phyloP scores from a whole-genome alignment of 2,329 filamentous ascomycete genomes.

The Microcyclospora tardicrescens region DNA sequence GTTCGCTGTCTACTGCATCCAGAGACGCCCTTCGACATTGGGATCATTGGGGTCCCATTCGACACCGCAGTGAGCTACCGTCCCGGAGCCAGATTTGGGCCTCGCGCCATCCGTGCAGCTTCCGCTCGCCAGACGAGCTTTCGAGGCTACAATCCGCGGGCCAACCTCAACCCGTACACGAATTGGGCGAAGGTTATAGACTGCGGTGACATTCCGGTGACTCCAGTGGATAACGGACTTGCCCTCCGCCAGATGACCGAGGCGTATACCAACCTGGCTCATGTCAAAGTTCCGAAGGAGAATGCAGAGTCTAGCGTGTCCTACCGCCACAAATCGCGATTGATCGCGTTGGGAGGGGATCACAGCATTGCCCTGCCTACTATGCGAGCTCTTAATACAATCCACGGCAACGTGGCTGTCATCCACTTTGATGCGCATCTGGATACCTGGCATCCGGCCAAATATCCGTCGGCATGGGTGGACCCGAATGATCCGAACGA shows the following conservation, averaged over 20 bases:
- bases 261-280: conserved; percentile 58
- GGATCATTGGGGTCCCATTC: conserved; percentile 37
- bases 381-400: conserved; percentile 34
- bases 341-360: conserved; percentile 38
- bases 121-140: conserved; percentile 69
- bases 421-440: conserved; percentile 51
- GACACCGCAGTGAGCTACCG: conserved; percentile 37
- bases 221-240: conserved; percentile 72
- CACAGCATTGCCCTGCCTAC: conserved; percentile 39
- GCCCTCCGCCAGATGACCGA: conserved; percentile 74
- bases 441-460: conserved; percentile 72
- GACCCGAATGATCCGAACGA: conserved; percentile 37
- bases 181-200: conserved; percentile 70
- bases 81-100: conserved; percentile 57
- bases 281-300: conserved; percentile 24
- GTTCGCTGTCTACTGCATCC: conserved; percentile 36
- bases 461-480: conserved; percentile 67
- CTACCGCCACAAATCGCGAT: conserved; percentile 33
- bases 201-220: conserved; percentile 82
- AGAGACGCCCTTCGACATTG: conserved; percentile 33
- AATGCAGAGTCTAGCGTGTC: conserved; percentile 25
- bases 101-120: conserved; percentile 73
- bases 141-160: conserved; percentile 71
- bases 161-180: conserved; percentile 69
- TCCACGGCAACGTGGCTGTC: conserved; percentile 34